These are phyloP conservation scores for Alternaria sp. DNA, from an alignment of 2,329 filamentous ascomycete genomes.

Conservation along the genomic window DNA sequence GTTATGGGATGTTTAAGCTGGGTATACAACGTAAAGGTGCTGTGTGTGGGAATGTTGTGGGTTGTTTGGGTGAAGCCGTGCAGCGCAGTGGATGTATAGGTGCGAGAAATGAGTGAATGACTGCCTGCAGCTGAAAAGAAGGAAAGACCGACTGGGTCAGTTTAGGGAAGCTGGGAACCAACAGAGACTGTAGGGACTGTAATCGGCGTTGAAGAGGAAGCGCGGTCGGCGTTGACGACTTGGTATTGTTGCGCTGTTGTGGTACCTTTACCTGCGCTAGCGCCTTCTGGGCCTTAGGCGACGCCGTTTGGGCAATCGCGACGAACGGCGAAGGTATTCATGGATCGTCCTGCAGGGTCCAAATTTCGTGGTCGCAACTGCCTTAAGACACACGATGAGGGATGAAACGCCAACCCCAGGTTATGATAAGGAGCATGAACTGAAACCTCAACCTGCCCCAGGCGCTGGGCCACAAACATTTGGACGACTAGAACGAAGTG, in stretches of 20 bases:
- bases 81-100: slow-evolving; percentile 10
- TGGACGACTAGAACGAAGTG: neutral
- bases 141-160: slow-evolving; percentile 25
- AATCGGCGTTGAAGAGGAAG: slow-evolving; percentile 15
- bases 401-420: slow-evolving; percentile 24
- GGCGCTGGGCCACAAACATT: slow-evolving; percentile 8
- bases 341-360: slow-evolving; percentile 10
- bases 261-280: slow-evolving; percentile 12
- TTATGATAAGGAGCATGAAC: slow-evolving; percentile 22
- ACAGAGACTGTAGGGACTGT: slow-evolving; percentile 28
- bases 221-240: slow-evolving; percentile 18
- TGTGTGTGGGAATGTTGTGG: slow-evolving; percentile 12
- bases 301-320: slow-evolving; percentile 19
- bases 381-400: slow-evolving; percentile 21
- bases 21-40: slow-evolving; percentile 27
- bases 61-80: neutral
- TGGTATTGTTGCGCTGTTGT: slow-evolving; percentile 20
- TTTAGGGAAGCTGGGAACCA: slow-evolving; percentile 18
- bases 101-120: slow-evolving; percentile 30
- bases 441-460: slow-evolving; percentile 31
- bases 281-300: slow-evolving; percentile 19
- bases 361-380: slow-evolving; percentile 7
- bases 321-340: slow-evolving; percentile 5
- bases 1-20: slow-evolving; percentile 37
- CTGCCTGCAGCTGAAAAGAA: slow-evolving; percentile 33